phyloP scores from a whole-genome alignment of 306 rosid species.

The Cicer yamashitae region DNA sequence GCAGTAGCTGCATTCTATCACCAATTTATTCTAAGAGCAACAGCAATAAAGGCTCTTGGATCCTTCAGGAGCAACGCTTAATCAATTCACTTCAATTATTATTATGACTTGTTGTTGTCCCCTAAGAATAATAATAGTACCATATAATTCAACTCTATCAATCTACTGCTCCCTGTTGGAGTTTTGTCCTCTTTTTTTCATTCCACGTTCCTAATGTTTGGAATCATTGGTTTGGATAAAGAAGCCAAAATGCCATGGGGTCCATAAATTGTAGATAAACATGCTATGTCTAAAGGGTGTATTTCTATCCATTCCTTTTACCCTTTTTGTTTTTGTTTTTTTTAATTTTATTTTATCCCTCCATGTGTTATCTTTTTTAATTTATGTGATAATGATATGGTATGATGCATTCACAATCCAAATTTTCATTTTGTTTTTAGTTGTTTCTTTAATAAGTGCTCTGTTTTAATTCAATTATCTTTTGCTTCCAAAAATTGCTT shows the following conservation, averaged over 20 bases:
- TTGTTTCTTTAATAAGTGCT: conserved; percentile 28
- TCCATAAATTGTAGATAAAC: conserved; percentile 67
- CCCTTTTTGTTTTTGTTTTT: not conserved
- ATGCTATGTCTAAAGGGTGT: conserved; percentile 49
- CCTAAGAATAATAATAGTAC: conserved; percentile 44
- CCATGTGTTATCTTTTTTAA: conserved; percentile 37
- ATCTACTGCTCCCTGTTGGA: conserved; percentile 40
- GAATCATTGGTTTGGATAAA: conserved; percentile 25
- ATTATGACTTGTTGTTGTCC: not conserved
- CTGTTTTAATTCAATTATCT: conserved; percentile 30
- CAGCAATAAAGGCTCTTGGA: conserved; percentile 89
- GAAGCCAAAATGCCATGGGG: conserved; percentile 42
- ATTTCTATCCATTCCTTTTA: conserved; percentile 49
- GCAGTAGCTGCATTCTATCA: conserved; percentile 86
- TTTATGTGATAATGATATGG: not conserved
- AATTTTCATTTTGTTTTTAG: not conserved
- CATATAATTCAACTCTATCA: conserved; percentile 40
- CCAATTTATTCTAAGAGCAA: conserved; percentile 78
- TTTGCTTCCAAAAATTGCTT: conserved; percentile 30
- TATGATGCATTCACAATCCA: not conserved
- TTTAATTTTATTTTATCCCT: not conserved
- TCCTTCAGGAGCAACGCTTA: conserved; percentile 93
- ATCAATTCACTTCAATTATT: conserved; percentile 18
- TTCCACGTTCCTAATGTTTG: not conserved
- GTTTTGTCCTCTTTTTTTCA: conserved; percentile 22